These are phyloP conservation scores for Chenopodium quinoa DNA, from an alignment of 148 eudicot genomes.

Conservation along the genomic window DNA sequence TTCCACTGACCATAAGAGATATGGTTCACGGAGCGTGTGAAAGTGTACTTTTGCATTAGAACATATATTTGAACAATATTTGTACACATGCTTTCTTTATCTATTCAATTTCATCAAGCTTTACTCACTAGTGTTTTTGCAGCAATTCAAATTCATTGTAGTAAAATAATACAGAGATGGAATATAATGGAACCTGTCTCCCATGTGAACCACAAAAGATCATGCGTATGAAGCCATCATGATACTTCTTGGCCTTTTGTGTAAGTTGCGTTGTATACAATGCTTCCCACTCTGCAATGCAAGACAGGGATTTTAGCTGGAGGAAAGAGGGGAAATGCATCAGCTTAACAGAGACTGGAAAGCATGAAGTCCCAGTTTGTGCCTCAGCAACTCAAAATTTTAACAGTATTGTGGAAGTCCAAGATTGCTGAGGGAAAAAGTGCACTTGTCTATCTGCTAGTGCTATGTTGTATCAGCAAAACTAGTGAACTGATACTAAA, in stretches of 20 bases:
- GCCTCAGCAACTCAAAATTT: neutral
- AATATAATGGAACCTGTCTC: slow-evolving; percentile 60
- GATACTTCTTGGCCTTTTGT: slow-evolving; percentile 87
- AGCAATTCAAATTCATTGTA: neutral
- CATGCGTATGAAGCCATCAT: slow-evolving; percentile 76
- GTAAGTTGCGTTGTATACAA: slow-evolving; percentile 73
- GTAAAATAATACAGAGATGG: neutral
- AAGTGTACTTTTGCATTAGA: neutral
- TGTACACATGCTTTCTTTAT: neutral
- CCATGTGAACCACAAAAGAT: slow-evolving; percentile 55
- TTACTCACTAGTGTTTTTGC: neutral
- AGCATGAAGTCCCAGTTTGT: neutral
- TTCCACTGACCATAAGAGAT: neutral
- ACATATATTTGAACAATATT: neutral
- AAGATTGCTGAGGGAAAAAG: neutral
- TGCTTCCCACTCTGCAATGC: slow-evolving; percentile 74
- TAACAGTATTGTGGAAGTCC: neutral
- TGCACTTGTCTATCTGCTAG: neutral
- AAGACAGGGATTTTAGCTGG: slow-evolving; percentile 19
- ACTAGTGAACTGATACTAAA: neutral
- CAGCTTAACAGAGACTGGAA: neutral
- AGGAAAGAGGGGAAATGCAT: neutral
- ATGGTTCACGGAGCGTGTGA: neutral
- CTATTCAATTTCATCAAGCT: neutral
- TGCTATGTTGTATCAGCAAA: neutral